Evolutionary conservation across 768 basidiomycete genomes (phyloP).

Genomic region (Tulasnella sp.): DNA sequence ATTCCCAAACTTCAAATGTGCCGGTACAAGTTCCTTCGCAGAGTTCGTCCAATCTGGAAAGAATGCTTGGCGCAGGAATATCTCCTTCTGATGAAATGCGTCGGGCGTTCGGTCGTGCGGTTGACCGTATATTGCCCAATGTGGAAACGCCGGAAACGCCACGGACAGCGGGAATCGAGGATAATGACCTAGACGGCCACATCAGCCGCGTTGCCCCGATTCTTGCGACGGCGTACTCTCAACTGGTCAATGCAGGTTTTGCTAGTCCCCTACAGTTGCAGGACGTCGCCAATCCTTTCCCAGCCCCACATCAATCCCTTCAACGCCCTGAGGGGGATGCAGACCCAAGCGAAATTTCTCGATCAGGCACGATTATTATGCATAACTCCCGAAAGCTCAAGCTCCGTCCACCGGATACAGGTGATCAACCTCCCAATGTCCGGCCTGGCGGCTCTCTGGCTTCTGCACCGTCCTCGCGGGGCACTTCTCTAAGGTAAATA

Average conservation of each 20-base stretch:
- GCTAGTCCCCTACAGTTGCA: background rate
- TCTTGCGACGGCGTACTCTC: background rate
- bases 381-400: background rate
- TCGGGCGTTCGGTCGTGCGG: background rate
- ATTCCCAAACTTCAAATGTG: background rate
- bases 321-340: background rate
- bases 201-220: background rate
- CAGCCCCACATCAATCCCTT: background rate
- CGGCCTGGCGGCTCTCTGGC: background rate
- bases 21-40: background rate
- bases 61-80: background rate
- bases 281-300: background rate
- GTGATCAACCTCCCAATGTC: background rate
- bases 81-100: slow-evolving; percentile 3
- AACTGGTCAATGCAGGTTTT: background rate
- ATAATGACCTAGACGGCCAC: background rate
- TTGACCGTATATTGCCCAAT: background rate
- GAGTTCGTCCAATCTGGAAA: background rate
- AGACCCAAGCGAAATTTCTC: background rate
- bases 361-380: background rate
- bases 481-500: background rate
- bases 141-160: background rate
- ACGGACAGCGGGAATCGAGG: background rate
- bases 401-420: background rate
- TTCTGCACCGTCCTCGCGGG: background rate